Conservation (phyloP, 176 grass and related monocot species). For the Oryza glumipatula region DNA sequence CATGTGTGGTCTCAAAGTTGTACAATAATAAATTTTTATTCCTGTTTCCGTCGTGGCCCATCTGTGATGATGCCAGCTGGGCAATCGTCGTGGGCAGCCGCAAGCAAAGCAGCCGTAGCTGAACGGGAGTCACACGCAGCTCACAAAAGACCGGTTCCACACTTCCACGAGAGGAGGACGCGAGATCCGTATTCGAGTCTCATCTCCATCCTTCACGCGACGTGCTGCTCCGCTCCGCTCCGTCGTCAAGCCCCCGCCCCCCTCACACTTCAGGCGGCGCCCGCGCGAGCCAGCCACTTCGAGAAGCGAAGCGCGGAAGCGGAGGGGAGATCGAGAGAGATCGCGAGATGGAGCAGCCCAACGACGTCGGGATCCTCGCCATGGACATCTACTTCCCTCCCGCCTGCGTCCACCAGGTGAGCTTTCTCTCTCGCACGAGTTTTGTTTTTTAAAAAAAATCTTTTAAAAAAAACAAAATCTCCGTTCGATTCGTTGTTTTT, state of each 20-base stretch:
- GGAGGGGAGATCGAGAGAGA: constrained; percentile 21
- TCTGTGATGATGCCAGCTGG: neutral
- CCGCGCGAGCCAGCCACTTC: constrained; percentile 16
- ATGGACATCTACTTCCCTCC: constrained; percentile 96
- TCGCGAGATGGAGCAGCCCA: constrained; percentile 54
- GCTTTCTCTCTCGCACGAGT: neutral
- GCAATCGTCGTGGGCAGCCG: neutral
- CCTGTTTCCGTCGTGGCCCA: neutral
- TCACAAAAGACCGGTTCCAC: neutral
- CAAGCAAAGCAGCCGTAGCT: neutral
- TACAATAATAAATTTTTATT: neutral
- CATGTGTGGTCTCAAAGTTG: neutral
- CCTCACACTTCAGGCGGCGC: neutral
- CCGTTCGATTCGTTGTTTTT: neutral
- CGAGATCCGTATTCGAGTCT: neutral
- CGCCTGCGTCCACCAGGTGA: constrained; percentile 75
- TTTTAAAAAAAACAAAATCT: neutral
- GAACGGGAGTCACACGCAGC: neutral
- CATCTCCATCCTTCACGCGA: neutral
- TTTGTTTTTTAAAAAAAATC: too few species aligned
- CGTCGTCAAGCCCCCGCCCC: neutral
- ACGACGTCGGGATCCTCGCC: constrained; percentile 93
- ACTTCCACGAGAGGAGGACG: neutral
- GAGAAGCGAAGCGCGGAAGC: neutral
- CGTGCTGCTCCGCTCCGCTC: constrained; percentile 18